phyloP scores from a whole-genome alignment of 192 early-diverging fungal genomes.

The Glomus cerebriforme region DNA sequence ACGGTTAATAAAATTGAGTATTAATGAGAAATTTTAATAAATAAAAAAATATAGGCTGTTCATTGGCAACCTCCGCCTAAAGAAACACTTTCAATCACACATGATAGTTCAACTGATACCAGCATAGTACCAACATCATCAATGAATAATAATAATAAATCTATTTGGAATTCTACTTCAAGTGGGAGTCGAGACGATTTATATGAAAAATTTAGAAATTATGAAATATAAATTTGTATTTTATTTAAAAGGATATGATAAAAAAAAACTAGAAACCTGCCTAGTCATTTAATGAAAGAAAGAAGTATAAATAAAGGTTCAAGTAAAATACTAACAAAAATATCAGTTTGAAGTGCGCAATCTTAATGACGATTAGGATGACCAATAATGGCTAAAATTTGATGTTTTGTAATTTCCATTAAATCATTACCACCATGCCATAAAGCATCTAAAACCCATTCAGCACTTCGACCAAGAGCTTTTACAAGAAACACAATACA shows the following conservation, averaged over 20 bases:
- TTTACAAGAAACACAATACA: slow-evolving; percentile 22
- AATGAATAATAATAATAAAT: background rate
- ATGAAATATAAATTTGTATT: slow-evolving; percentile 8
- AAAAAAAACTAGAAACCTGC: background rate
- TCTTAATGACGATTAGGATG: background rate
- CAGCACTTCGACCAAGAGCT: slow-evolving; percentile 12
- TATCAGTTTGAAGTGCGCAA: too few species aligned
- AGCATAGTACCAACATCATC: background rate
- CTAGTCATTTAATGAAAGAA: background rate
- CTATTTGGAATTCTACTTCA: background rate
- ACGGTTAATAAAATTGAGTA: background rate
- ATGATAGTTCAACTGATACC: background rate
- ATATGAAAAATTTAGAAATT: slow-evolving; percentile 32
- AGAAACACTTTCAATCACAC: background rate
- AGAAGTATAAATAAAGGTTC: background rate
- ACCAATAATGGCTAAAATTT: background rate
- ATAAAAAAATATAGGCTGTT: slow-evolving; percentile 19
- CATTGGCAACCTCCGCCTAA: slow-evolving; percentile 9
- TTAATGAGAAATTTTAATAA: background rate
- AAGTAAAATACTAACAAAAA: background rate
- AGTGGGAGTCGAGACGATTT: slow-evolving; percentile 1
- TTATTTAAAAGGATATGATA: background rate
- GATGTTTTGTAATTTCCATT: slow-evolving; percentile 14
- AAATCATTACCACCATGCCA: slow-evolving; percentile 27
- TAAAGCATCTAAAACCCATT: slow-evolving; percentile 33